Evolutionary conservation across 2,329 filamentous ascomycete species (phyloP).

Genomic region (Chlorencoelia australis): DNA sequence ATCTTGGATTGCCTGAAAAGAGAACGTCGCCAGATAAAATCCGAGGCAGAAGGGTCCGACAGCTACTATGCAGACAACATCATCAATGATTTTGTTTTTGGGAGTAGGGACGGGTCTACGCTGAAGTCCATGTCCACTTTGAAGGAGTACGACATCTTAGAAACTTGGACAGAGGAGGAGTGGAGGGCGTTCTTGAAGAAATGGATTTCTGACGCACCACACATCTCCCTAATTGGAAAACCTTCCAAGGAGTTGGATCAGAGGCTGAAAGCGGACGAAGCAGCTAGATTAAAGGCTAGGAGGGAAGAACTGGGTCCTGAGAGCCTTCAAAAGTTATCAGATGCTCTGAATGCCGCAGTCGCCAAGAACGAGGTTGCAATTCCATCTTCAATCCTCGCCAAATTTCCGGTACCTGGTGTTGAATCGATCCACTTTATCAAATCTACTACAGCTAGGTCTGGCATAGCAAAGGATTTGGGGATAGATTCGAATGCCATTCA

Average conservation of each 20-base stretch:
- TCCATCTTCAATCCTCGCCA: constrained; percentile 67
- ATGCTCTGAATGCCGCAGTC: constrained; percentile 74
- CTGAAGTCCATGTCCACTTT: constrained; percentile 49
- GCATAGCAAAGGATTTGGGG: constrained; percentile 64
- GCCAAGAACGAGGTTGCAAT: constrained; percentile 82
- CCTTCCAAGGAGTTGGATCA: constrained; percentile 73
- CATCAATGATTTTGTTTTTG: constrained; percentile 88
- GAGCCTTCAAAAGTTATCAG: constrained; percentile 63
- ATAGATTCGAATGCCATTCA: constrained; percentile 60
- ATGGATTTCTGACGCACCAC: constrained; percentile 77
- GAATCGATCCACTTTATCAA: constrained; percentile 94
- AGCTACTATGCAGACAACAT: constrained; percentile 76
- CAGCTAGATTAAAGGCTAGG: constrained; percentile 66
- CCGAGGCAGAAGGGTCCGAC: constrained; percentile 70
- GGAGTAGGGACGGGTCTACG: constrained; percentile 71
- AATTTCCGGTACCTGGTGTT: constrained; percentile 72
- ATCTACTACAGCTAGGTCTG: constrained; percentile 74
- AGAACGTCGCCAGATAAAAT: constrained; percentile 73
- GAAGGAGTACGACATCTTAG: constrained; percentile 55
- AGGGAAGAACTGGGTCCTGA: constrained; percentile 72
- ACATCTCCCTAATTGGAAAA: constrained; percentile 79
- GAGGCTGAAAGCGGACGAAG: constrained; percentile 73
- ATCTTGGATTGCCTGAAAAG: constrained; percentile 78
- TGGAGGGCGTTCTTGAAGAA: constrained; percentile 76
- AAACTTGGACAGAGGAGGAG: constrained; percentile 70